Evolutionary conservation across 768 basidiomycete genomes (phyloP), one percentile per base, ranked within the genome.

Genomic region (Suillus sp.): DNA sequence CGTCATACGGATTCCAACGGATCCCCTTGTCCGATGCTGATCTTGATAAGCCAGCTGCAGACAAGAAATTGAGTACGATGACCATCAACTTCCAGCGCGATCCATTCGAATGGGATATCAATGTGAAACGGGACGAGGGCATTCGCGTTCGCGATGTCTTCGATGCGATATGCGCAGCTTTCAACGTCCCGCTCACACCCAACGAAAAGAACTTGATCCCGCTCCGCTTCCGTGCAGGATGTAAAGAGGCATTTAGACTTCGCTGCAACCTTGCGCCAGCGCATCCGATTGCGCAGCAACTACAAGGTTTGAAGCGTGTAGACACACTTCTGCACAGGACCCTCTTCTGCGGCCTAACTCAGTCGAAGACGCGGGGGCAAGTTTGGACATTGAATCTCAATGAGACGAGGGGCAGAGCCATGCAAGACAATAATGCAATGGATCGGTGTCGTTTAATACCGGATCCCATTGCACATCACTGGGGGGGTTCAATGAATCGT

Each of bases 121-220:
- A 79, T 59, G 79, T 86, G 61, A 75, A 78, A 51, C 78, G 80
- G 51, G 56, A 74, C 18, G 72, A 71, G 50, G 81, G 82, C 11
- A 77, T 89, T 62, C 74, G 81, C 11, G 83, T 86, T 67, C 78
- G 83, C 18, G 87, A 90, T 59, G 79, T 90, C 35, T 86, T 88
- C 69, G 72, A 81, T 58, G 83, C 80, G 7, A 86, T 90, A n/a
- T 81, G 84, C 68, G 77, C 82, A 40, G 74, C 79, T 6, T 85
- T 82, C 63, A 71, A 80, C 59, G 70, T 75, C 40, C 78, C 75
- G 10, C 73, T 89, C 69, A 81, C 81, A 1, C 65, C 67, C 30
- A 74, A 79, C 34, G 86, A 89, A 35, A 77, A 74, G 60, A 68
- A 77, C 63, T 73, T 75, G 32, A 66, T 74, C 59, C 61, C 62